A percentile compares a stretch with the other conserved stretches of the same genome.
Conservation (phyloP, 805 yeast genomes). For the Ascoidea rubescens region DNA sequence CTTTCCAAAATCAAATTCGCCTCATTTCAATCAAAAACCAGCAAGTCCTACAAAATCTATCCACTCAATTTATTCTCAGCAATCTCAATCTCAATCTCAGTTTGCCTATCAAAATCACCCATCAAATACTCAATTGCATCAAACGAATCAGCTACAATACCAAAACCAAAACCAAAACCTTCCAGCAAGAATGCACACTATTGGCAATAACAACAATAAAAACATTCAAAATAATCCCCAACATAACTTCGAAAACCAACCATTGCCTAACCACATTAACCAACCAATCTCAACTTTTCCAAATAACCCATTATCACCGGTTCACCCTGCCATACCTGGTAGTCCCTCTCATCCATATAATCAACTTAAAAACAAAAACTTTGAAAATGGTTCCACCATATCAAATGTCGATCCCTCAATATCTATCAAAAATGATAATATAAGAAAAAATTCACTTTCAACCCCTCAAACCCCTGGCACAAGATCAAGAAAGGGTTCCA, state of each 20-base stretch:
- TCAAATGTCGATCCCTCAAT: neutral
- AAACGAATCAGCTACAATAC: neutral
- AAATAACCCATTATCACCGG: neutral
- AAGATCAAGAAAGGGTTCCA: neutral
- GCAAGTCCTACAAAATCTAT: conserved; percentile 1
- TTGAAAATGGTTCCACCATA: conserved; percentile 2
- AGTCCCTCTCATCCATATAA: conserved; percentile 3
- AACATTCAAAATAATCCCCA: neutral
- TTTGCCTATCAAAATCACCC: neutral
- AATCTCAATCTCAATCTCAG: neutral
- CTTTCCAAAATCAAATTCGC: neutral
- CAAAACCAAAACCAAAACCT: neutral
- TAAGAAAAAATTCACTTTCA: conserved; percentile 2
- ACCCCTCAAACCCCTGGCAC: neutral
- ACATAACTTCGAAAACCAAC: neutral
- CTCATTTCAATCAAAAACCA: neutral
- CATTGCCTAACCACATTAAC: neutral
- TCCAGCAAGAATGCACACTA: conserved; percentile 2
- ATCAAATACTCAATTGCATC: neutral
- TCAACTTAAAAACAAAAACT: conserved; percentile 3
- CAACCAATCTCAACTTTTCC: neutral
- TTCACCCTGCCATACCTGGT: neutral
- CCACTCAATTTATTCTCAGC: neutral
- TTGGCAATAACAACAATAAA: neutral
- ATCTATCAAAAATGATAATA: neutral